Evolutionary conservation across 345 rosid genomes (phyloP).

Genomic region (Barbarea vulgaris): DNA sequence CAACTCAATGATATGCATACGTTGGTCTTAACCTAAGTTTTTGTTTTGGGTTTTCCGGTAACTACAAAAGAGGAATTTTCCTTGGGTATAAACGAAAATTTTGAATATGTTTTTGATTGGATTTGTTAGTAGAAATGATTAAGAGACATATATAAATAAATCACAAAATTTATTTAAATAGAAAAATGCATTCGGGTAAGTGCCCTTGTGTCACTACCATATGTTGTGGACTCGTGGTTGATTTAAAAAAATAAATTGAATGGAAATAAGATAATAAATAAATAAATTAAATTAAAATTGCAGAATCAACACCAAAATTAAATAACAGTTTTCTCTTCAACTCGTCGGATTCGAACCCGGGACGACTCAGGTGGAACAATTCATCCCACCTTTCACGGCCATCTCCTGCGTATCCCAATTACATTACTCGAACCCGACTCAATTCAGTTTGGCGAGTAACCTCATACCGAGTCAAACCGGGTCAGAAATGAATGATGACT

Average conservation of each 20-base stretch:
- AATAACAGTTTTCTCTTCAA: neutral
- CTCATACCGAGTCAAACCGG: slow-evolving; percentile 25
- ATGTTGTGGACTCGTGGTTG: neutral
- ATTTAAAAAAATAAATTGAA: neutral
- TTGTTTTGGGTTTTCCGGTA: too few species aligned
- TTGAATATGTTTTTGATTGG: too few species aligned
- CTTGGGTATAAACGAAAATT: too few species aligned
- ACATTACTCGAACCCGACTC: neutral
- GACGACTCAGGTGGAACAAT: slow-evolving; percentile 68
- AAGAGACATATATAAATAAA: neutral
- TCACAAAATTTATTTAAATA: neutral
- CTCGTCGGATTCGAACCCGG: slow-evolving; percentile 55
- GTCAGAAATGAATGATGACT: neutral
- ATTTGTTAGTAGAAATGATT: neutral
- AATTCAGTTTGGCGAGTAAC: slow-evolving; percentile 4
- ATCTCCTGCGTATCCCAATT: slow-evolving; percentile 49
- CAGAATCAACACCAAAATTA: neutral
- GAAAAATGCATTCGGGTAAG: neutral
- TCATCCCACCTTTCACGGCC: slow-evolving; percentile 55
- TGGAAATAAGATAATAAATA: slow-evolving; percentile 15
- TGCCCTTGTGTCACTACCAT: neutral
- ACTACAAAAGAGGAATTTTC: too few species aligned
- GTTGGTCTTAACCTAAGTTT: too few species aligned
- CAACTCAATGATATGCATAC: too few species aligned
- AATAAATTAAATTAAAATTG: slow-evolving; percentile 1